Percentiles rank a stretch among this genome's conserved stretches.
Evolutionary conservation across 352 stramenopile species (phyloP).

Genomic region (Stephanocyclus meneghinianus): DNA sequence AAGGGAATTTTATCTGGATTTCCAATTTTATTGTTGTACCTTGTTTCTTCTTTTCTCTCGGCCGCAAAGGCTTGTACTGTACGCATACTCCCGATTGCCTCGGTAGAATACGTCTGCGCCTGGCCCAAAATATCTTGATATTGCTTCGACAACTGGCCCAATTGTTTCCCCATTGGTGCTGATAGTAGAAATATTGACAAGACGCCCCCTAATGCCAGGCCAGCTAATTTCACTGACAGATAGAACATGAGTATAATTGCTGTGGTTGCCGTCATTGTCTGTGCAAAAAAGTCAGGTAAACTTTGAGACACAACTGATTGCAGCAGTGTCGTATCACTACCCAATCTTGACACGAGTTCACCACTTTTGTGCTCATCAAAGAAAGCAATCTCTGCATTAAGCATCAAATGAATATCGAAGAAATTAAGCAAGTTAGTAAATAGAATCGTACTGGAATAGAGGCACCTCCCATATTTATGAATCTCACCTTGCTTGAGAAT

Average conservation of each 20-base stretch:
- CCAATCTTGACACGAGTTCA: conserved; percentile 76
- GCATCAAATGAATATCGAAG: neutral
- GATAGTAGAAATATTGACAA: conserved; percentile 33
- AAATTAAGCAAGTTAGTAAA: neutral
- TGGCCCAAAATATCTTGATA: conserved; percentile 69
- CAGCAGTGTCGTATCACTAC: conserved; percentile 66
- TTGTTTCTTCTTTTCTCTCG: conserved; percentile 64
- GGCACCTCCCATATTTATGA: neutral
- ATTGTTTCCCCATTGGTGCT: conserved; percentile 44
- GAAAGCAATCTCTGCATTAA: conserved; percentile 72
- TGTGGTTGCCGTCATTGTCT: conserved; percentile 46
- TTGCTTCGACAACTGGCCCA: conserved; percentile 42
- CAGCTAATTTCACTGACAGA: conserved; percentile 51
- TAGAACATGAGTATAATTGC: conserved; percentile 62
- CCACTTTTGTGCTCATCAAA: conserved; percentile 80
- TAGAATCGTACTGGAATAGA: neutral
- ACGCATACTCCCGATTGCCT: conserved; percentile 76
- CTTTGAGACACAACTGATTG: conserved; percentile 42
- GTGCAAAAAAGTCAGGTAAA: conserved; percentile 50
- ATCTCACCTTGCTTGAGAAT: conserved; percentile 65
- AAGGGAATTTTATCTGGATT: conserved; percentile 51
- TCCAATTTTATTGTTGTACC: conserved; percentile 64
- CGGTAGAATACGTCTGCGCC: conserved; percentile 76
- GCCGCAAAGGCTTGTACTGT: conserved; percentile 80
- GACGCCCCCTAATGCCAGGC: conserved; percentile 42